phyloP scores from a whole-genome alignment of 768 basidiomycete species.

The Mycena polygramma region DNA sequence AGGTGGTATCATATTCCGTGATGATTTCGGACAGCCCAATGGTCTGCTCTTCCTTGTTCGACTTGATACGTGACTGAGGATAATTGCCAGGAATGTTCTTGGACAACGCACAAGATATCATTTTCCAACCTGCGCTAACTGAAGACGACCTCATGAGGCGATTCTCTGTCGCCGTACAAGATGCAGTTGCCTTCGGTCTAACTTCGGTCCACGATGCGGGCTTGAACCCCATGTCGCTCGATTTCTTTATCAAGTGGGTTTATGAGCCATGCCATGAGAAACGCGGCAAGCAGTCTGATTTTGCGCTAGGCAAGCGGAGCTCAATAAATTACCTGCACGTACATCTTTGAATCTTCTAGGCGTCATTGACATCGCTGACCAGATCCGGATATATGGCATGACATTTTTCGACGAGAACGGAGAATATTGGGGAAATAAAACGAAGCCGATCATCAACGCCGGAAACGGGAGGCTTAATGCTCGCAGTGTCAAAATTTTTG shows the following conservation, averaged over 20 bases:
- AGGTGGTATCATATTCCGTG: constrained; percentile 85
- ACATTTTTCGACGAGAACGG: constrained; percentile 74
- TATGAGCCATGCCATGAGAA: neutral
- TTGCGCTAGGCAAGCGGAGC: constrained; percentile 69
- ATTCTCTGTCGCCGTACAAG: constrained; percentile 72
- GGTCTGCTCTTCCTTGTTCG: constrained; percentile 56
- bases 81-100: constrained; percentile 71
- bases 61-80: constrained; percentile 11
- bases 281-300: constrained; percentile 21
- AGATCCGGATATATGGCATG: constrained; percentile 88
- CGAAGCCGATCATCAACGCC: constrained; percentile 65
- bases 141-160: constrained; percentile 71
- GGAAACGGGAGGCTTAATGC: constrained; percentile 75
- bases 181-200: constrained; percentile 79
- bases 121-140: constrained; percentile 73
- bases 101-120: constrained; percentile 88
- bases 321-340: constrained; percentile 71
- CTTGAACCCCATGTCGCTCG: constrained; percentile 74
- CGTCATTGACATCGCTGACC: constrained; percentile 16
- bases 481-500: constrained; percentile 85
- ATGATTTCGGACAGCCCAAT: constrained; percentile 74
- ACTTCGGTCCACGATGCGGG: constrained; percentile 92
- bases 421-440: constrained; percentile 81
- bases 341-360: neutral
- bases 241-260: constrained; percentile 63